These are phyloP conservation scores for Thalia dealbata DNA, from an alignment of 176 grass and related monocot species.

Conservation along the genomic window DNA sequence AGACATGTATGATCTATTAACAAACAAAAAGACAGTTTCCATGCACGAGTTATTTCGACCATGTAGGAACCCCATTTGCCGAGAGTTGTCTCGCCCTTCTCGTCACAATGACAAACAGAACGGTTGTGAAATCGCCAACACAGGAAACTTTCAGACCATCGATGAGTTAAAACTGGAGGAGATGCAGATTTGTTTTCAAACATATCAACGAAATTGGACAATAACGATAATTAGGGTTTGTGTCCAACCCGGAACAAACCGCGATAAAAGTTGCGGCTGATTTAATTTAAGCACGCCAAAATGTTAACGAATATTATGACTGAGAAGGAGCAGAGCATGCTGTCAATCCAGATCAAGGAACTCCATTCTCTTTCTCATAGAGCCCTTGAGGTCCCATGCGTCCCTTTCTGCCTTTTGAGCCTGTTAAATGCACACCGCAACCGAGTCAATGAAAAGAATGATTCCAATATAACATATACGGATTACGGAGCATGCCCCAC, in stretches of 20 bases:
- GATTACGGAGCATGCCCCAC: not conserved
- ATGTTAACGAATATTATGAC: not conserved
- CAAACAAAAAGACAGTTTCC: not conserved
- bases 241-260: not conserved
- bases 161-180: not conserved
- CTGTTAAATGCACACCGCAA: not conserved
- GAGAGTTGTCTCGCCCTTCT: no score
- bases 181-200: not conserved
- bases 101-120: not conserved
- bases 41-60: not conserved
- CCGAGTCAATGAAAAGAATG: not conserved
- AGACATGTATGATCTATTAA: no score
- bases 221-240: not conserved
- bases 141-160: not conserved
- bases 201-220: not conserved
- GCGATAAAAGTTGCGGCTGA: conserved; percentile 3
- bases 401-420: conserved; percentile 19
- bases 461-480: no score
- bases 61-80: no score
- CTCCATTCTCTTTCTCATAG: conserved; percentile 34
- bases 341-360: conserved; percentile 23
- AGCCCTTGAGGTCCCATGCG: conserved; percentile 27
- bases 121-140: not conserved
- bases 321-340: not conserved
- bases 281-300: not conserved